These are phyloP conservation scores for Ogataea paraovalis DNA, from an alignment of 805 yeast species.

Conservation along the genomic window DNA sequence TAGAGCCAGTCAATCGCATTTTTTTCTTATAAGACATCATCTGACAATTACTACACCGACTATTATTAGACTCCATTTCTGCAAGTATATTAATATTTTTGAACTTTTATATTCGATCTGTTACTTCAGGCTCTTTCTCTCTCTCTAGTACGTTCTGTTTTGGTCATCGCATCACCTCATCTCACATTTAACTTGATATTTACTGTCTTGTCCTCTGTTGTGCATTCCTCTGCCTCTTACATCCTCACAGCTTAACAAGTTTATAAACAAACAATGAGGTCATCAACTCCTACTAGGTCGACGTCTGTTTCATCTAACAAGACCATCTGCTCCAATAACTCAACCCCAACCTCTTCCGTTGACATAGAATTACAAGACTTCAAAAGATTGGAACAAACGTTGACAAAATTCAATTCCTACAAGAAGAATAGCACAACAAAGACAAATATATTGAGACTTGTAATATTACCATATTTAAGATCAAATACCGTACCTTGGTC, in stretches of 20 bases:
- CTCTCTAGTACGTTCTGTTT: too few relatives aligned
- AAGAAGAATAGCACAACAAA: conserved; percentile 36
- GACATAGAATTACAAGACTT: conserved; percentile 11
- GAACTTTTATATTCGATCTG: too few relatives aligned
- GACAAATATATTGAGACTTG: conserved; percentile 44
- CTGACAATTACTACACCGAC: too few relatives aligned
- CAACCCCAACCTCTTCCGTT: neutral
- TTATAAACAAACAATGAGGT: neutral
- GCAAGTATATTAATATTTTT: too few relatives aligned
- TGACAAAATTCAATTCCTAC: conserved; percentile 39
- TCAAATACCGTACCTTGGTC: conserved; percentile 12
- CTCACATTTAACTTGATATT: too few relatives aligned
- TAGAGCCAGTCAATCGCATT: too few relatives aligned
- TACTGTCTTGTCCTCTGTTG: too few relatives aligned
- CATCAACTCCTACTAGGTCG: neutral
- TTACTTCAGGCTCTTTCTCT: too few relatives aligned
- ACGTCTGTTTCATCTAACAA: neutral
- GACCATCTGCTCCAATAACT: neutral
- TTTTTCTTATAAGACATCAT: too few relatives aligned
- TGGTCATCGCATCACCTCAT: too few relatives aligned
- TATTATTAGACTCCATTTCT: too few relatives aligned
- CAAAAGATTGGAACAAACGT: conserved; percentile 41
- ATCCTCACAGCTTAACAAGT: neutral
- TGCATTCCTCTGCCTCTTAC: too few relatives aligned
- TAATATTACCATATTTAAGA: conserved; percentile 43